phyloP scores from a whole-genome alignment of 495 filamentous ascomycete species.

The Poronia punctata region DNA sequence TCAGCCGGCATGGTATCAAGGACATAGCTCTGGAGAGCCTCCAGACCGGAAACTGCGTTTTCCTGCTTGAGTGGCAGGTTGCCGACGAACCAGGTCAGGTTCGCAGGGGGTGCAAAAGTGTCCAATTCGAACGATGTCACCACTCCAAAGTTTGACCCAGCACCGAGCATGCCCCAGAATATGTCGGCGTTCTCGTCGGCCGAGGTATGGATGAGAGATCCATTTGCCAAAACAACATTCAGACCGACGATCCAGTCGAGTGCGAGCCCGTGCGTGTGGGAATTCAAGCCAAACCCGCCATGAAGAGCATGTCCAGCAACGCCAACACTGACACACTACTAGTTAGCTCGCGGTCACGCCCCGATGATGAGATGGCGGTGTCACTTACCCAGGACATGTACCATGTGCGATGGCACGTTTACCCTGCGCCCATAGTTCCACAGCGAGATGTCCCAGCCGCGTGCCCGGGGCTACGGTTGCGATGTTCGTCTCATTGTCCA shows the following conservation, averaged over 20 bases:
- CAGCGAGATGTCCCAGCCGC: constrained; percentile 34
- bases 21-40: constrained; percentile 35
- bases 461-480: constrained; percentile 35
- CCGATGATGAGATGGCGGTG: background rate
- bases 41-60: constrained; percentile 20
- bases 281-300: constrained; percentile 41
- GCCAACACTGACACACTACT: constrained; percentile 31
- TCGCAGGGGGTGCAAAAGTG: constrained; percentile 36
- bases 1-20: constrained; percentile 33
- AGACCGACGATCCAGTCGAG: constrained; percentile 38
- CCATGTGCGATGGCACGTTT: constrained; percentile 39
- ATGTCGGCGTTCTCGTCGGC: constrained; percentile 35
- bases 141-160: constrained; percentile 38
- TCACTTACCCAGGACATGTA: constrained; percentile 38
- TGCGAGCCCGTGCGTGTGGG: constrained; percentile 36
- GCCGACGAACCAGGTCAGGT: constrained; percentile 33
- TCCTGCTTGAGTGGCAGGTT: constrained; percentile 33
- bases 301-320: constrained; percentile 39
- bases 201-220: constrained; percentile 30
- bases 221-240: constrained; percentile 38
- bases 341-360: constrained; percentile 6
- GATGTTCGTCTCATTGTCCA: constrained; percentile 31
- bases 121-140: constrained; percentile 35
- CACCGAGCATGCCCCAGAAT: constrained; percentile 39
- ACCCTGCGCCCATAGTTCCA: constrained; percentile 31